These are phyloP conservation scores for Cryptococcus sp. DNA, from an alignment of 1,284 basidiomycete species.

Conservation along the genomic window DNA sequence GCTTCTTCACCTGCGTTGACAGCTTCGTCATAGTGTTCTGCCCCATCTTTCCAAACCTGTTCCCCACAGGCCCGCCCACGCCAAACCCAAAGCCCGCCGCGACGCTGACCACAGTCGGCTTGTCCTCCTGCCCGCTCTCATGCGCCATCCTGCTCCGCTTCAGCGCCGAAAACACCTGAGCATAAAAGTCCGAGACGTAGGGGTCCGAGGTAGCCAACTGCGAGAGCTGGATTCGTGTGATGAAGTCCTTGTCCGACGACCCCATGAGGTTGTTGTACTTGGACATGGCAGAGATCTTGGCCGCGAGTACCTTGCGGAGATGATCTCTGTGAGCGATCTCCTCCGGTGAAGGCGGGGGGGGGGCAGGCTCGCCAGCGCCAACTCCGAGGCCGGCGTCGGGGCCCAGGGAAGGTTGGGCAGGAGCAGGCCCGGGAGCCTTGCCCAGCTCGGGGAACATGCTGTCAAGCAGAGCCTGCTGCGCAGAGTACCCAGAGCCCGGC, in stretches of 20 bases:
- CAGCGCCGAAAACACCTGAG: constrained; percentile 88
- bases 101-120: constrained; percentile 76
- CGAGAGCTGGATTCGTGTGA: constrained; percentile 97
- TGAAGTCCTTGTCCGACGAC: constrained; percentile 95
- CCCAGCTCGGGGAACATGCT: constrained; percentile 48
- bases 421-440: constrained; percentile 12
- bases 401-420: not conserved
- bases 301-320: constrained; percentile 33
- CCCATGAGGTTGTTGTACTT: constrained; percentile 95
- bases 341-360: constrained; percentile 28
- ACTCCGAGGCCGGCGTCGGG: too few species aligned
- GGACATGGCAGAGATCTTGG: constrained; percentile 59
- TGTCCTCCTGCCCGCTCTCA: constrained; percentile 39
- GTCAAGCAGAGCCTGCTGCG: constrained; percentile 42
- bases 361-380: not conserved
- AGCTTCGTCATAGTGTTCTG: constrained; percentile 79
- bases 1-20: constrained; percentile 94
- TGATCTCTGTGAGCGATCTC: constrained; percentile 38
- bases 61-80: constrained; percentile 61
- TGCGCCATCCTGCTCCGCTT: constrained; percentile 71
- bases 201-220: constrained; percentile 96
- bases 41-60: constrained; percentile 68
- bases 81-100: constrained; percentile 71
- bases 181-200: constrained; percentile 97
- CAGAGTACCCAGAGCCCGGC: constrained; percentile 34